Evolutionary conservation across 2,329 filamentous ascomycete species (phyloP).

Genomic region (Cryphonectria carpinicola): DNA sequence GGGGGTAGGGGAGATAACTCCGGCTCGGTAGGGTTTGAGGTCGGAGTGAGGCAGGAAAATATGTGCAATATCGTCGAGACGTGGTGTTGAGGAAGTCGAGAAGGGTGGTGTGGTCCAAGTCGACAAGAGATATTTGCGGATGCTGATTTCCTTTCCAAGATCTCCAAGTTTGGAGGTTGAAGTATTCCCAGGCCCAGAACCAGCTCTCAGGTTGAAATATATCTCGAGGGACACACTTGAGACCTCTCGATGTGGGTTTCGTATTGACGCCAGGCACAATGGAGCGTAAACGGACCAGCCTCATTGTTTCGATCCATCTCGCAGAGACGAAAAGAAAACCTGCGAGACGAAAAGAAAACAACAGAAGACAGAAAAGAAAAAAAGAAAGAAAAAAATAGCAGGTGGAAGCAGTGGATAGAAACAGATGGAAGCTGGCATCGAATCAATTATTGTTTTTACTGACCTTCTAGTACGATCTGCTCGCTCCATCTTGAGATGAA

Average conservation of each 20-base stretch:
- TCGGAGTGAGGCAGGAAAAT: not conserved
- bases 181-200: not conserved
- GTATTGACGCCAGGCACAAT: constrained; percentile 15
- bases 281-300: not conserved
- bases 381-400: not conserved
- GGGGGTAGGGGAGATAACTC: not conserved
- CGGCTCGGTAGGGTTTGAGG: not conserved
- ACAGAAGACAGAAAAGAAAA: not conserved
- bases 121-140: not conserved
- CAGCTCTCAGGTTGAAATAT: not conserved
- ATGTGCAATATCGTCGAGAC: not conserved
- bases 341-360: not conserved
- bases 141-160: not conserved
- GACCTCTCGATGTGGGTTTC: constrained; percentile 1
- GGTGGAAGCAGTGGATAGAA: not conserved
- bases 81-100: not conserved
- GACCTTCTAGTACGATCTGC: constrained; percentile 28
- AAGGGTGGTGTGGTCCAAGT: not conserved
- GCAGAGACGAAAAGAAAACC: not conserved
- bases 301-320: not conserved
- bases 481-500: constrained; percentile 25
- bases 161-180: not conserved
- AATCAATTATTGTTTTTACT: constrained; percentile 5
- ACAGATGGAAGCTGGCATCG: not conserved
- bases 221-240: not conserved